phyloP scores from a whole-genome alignment of 2,329 filamentous ascomycete species.

The Cylindrodendrum hubeiense region DNA sequence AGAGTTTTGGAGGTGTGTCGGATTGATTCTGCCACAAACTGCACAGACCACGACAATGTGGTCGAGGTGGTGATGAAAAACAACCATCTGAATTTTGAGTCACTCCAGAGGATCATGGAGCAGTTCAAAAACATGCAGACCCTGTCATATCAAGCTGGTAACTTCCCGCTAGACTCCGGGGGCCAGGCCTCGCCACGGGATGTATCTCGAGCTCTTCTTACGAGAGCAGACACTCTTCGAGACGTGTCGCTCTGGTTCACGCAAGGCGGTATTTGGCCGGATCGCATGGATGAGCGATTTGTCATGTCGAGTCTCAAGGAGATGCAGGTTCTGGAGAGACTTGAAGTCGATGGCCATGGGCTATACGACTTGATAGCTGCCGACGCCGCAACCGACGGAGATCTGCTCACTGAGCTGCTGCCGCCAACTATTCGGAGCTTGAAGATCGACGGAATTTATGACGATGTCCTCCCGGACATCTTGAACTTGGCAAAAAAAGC shows the following conservation, averaged over 20 bases:
- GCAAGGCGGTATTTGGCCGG: no score
- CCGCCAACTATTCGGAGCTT: neutral
- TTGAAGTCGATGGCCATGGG: neutral
- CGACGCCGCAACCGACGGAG: no score
- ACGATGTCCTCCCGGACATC: neutral
- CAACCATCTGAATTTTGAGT: neutral
- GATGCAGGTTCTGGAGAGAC: neutral
- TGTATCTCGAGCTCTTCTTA: neutral
- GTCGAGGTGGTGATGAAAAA: neutral
- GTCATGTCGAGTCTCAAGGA: neutral
- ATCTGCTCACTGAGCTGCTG: neutral
- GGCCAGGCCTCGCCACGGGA: neutral
- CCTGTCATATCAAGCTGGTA: neutral
- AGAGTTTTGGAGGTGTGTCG: neutral
- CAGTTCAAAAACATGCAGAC: neutral
- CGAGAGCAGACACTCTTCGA: neutral
- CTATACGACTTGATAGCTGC: neutral
- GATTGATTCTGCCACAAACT: neutral
- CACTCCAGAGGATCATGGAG: neutral
- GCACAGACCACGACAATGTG: neutral
- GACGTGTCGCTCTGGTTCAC: neutral
- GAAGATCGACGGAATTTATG: neutral
- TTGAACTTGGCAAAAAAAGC: neutral
- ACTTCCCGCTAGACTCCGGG: neutral
- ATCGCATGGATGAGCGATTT: neutral